Evolutionary conservation across 768 basidiomycete genomes (phyloP).

Genomic region (Leccinum truebloodii): DNA sequence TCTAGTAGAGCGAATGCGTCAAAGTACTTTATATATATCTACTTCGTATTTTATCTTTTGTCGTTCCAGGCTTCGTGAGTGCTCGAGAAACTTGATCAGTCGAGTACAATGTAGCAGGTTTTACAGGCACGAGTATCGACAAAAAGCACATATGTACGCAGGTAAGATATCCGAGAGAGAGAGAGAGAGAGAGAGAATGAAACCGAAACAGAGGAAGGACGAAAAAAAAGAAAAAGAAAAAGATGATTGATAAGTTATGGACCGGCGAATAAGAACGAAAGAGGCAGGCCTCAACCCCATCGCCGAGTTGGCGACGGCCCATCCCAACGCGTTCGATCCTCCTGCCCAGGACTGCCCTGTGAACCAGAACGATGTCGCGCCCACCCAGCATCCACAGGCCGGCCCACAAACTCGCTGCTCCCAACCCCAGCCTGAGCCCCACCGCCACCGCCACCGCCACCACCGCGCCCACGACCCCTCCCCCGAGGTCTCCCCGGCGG

Average conservation of each 20-base stretch:
- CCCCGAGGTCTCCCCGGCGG: slow-evolving; percentile 30
- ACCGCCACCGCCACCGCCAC: background rate
- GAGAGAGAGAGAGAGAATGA: background rate
- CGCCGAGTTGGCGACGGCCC: slow-evolving; percentile 30
- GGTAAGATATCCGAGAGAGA: slow-evolving; percentile 10
- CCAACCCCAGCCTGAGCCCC: too few species aligned
- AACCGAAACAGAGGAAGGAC: background rate
- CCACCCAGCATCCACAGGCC: slow-evolving; percentile 47
- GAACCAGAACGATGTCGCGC: slow-evolving; percentile 32
- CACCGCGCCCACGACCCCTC: slow-evolving; percentile 28
- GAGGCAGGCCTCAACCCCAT: slow-evolving; percentile 16
- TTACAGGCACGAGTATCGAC: slow-evolving; percentile 21
- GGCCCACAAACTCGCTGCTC: slow-evolving; percentile 33
- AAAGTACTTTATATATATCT: background rate
- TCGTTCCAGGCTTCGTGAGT: background rate
- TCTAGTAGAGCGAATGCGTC: background rate
- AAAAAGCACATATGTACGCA: background rate
- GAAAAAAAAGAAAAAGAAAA: background rate
- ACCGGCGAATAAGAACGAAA: background rate
- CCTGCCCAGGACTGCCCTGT: slow-evolving; percentile 20
- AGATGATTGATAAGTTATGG: slow-evolving; percentile 32
- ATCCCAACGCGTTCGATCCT: slow-evolving; percentile 30
- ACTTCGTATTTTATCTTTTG: slow-evolving; percentile 6
- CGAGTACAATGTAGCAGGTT: slow-evolving; percentile 8
- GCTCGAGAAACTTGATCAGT: background rate